Evolutionary conservation across 192 early-diverging fungal species (phyloP).

Genomic region (Coemansia umbellata): DNA sequence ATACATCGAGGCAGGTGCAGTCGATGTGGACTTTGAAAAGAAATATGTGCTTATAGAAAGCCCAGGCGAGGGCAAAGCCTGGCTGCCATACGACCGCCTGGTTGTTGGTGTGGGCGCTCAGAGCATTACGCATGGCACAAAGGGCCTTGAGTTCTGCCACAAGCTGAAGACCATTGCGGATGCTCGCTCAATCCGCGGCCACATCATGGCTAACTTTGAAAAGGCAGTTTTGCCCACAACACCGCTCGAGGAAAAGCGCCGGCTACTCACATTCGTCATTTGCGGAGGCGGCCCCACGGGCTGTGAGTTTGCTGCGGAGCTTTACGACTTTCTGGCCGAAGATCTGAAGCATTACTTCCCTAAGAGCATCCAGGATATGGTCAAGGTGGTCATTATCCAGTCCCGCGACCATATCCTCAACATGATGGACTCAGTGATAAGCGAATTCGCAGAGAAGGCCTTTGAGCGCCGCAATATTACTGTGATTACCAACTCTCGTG

Average conservation of each 20-base stretch:
- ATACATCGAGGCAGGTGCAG: slow-evolving; percentile 83
- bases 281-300: slow-evolving; percentile 88
- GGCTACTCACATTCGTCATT: slow-evolving; percentile 74
- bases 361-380: slow-evolving; percentile 69
- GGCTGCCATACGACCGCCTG: slow-evolving; percentile 72
- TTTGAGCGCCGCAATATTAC: slow-evolving; percentile 76
- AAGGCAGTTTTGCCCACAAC: slow-evolving; percentile 66
- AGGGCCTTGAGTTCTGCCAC: slow-evolving; percentile 77
- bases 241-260: slow-evolving; percentile 56
- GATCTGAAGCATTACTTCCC: slow-evolving; percentile 70
- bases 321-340: slow-evolving; percentile 80
- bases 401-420: slow-evolving; percentile 75
- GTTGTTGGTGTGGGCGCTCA: slow-evolving; percentile 79
- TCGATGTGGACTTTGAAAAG: slow-evolving; percentile 74
- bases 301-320: slow-evolving; percentile 69
- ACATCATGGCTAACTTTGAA: slow-evolving; percentile 81
- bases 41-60: slow-evolving; percentile 74
- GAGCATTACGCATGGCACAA: slow-evolving; percentile 75
- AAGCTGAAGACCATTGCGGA: slow-evolving; percentile 81
- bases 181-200: slow-evolving; percentile 71
- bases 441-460: slow-evolving; percentile 67
- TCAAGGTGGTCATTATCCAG: slow-evolving; percentile 72
- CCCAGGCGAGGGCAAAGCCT: slow-evolving; percentile 54
- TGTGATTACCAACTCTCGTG: slow-evolving; percentile 63
- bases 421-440: slow-evolving; percentile 69